Evolutionary conservation across 2,329 filamentous ascomycete species (phyloP).

Genomic region (Coleophoma cylindrospora): DNA sequence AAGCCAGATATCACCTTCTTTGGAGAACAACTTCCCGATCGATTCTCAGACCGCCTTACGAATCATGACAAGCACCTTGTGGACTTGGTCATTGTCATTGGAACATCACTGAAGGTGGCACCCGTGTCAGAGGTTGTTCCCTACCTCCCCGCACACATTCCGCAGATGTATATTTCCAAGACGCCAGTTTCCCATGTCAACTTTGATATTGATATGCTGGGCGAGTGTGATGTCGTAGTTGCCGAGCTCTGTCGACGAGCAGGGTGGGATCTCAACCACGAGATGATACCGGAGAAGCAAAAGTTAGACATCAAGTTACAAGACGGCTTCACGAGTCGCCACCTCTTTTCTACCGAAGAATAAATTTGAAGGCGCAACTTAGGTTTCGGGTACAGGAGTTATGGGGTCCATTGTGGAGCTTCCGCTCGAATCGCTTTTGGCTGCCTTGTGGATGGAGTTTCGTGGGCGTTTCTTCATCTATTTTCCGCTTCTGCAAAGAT

Average conservation of each 20-base stretch:
- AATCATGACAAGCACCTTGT: conserved; percentile 73
- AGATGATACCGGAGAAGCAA: conserved; percentile 73
- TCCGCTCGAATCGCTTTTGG: neutral
- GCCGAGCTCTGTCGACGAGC: conserved; percentile 78
- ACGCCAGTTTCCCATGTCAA: conserved; percentile 84
- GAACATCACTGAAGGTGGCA: conserved; percentile 91
- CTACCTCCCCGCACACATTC: conserved; percentile 71
- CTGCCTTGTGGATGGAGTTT: neutral
- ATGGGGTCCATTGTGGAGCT: too few species aligned
- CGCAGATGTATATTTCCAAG: conserved; percentile 86
- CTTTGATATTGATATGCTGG: conserved; percentile 95
- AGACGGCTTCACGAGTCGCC: conserved; percentile 40
- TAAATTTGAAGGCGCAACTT: too few species aligned
- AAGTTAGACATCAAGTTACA: conserved; percentile 48
- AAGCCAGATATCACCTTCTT: conserved; percentile 99
- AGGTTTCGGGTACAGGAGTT: too few species aligned
- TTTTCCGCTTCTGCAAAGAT: neutral
- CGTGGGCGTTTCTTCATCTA: neutral
- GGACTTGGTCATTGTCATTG: conserved; percentile 92
- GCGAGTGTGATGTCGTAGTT: conserved; percentile 88
- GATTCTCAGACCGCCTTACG: conserved; percentile 77
- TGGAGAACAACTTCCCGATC: conserved; percentile 80
- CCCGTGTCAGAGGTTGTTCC: conserved; percentile 90
- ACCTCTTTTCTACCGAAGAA: conserved; percentile 30
- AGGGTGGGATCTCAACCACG: conserved; percentile 75